Evolutionary conservation across 2,329 filamentous ascomycete species (phyloP).

Genomic region (Orbilia ellipsospora): DNA sequence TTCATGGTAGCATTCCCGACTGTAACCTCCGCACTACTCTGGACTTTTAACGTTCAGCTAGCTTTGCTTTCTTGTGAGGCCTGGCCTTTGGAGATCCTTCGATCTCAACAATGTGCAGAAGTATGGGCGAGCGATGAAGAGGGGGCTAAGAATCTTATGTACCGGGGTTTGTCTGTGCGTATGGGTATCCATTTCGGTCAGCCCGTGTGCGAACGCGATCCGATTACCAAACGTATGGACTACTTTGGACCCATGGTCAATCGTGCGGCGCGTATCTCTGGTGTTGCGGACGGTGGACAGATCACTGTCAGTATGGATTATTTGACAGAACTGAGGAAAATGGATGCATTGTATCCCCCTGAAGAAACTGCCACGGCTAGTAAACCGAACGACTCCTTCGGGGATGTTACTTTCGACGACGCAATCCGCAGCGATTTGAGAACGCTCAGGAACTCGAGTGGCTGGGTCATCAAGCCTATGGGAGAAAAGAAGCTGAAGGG

Average conservation of each 20-base stretch:
- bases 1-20: slow-evolving; percentile 99
- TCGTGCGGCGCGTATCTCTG: slow-evolving; percentile 90
- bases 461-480: slow-evolving; percentile 96
- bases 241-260: slow-evolving; percentile 99
- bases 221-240: slow-evolving; percentile 97
- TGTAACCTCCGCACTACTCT: slow-evolving; percentile 90
- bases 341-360: slow-evolving; percentile 76
- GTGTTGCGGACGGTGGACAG: slow-evolving; percentile 94
- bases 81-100: slow-evolving; percentile 93
- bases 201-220: slow-evolving; percentile 93
- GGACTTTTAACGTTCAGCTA: slow-evolving; percentile 95
- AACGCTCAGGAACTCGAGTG: slow-evolving; percentile 81
- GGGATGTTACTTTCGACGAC: slow-evolving; percentile 78
- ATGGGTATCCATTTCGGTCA: slow-evolving; percentile 98
- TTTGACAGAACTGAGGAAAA: slow-evolving; percentile 74
- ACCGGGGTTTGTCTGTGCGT: slow-evolving; percentile 90
- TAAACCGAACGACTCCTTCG: slow-evolving; percentile 78
- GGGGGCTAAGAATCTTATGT: slow-evolving; percentile 87
- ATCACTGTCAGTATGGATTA: slow-evolving; percentile 98
- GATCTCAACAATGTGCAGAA: slow-evolving; percentile 72
- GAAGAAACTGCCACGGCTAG: slow-evolving; percentile 78
- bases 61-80: slow-evolving; percentile 78
- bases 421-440: slow-evolving; percentile 88
- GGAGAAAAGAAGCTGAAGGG: slow-evolving; percentile 96
- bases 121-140: slow-evolving; percentile 80